These are phyloP conservation scores for Aspergillus coremiiformis DNA, from an alignment of 495 filamentous ascomycete species.

Conservation along the genomic window DNA sequence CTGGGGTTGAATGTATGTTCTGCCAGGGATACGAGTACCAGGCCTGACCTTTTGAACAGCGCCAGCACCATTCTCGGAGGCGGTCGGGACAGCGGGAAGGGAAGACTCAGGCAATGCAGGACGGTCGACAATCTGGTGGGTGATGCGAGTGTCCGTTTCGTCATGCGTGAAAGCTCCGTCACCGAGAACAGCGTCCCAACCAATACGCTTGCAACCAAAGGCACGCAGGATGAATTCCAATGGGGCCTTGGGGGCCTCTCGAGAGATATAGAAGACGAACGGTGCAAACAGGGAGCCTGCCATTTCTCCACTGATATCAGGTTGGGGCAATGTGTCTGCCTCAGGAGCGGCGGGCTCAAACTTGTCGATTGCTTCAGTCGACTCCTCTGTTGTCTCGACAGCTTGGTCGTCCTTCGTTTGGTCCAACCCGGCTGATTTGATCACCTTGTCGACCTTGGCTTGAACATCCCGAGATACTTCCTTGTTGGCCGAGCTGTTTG, in stretches of 20 bases:
- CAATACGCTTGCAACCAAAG: constrained; percentile 93
- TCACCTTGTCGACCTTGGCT: constrained; percentile 47
- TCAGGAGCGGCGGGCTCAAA: constrained; percentile 72
- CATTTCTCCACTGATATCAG: constrained; percentile 49
- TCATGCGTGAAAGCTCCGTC: constrained; percentile 87
- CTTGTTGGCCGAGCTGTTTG: constrained; percentile 37
- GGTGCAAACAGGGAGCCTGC: constrained; percentile 67
- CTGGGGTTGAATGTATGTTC: constrained; percentile 91
- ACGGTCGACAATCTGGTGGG: constrained; percentile 92
- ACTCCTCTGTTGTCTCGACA: constrained; percentile 35
- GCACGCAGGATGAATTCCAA: constrained; percentile 90
- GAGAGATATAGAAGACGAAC: constrained; percentile 86
- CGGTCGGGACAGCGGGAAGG: constrained; percentile 49
- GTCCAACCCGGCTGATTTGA: constrained; percentile 37
- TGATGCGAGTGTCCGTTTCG: constrained; percentile 79
- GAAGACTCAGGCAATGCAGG: constrained; percentile 61
- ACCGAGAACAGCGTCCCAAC: constrained; percentile 84
- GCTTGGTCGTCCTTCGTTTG: constrained; percentile 39
- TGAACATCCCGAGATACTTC: constrained; percentile 43
- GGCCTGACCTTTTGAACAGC: constrained; percentile 38
- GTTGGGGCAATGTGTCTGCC: constrained; percentile 82
- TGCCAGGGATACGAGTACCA: constrained; percentile 67
- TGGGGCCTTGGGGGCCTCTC: constrained; percentile 84
- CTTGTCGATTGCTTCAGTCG: constrained; percentile 71
- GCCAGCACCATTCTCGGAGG: constrained; percentile 48